Evolutionary conservation across 164 flowering plant species (phyloP), one percentile per base, ranked within the genome.

Genomic region (Tetracentron sinense): DNA sequence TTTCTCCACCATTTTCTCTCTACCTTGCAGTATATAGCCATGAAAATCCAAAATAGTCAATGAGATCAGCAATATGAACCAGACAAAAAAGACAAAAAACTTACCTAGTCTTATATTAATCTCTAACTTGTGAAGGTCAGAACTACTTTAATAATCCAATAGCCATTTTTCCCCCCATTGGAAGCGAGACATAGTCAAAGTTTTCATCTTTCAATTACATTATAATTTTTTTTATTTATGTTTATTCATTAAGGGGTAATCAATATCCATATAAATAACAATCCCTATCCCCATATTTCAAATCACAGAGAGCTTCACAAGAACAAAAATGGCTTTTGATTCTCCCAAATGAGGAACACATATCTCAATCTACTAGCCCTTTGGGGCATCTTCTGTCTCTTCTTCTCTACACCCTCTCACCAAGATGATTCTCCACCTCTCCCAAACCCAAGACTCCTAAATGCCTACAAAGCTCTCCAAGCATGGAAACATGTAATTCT

Each of bases 401-500:
- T 67, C 35, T 28, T 56, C 65, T 35, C 64, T 27, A 54, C 35
- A 33, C 53, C 65, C 58, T 74, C 83, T 54, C 44, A 56, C 33
- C 77, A 72, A 63, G 27, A n/a, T n/a, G n/a, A 28, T 26, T 38
- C 47, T 15, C 65, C 42, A 42, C 60, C 60, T 20, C 55, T 54
- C 25, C 62, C 68, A 48, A 82, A 79, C 73, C 83, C 84, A 0
- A 78, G 79, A 38, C 86, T 89, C 30, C 42, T 22, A 5, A 73
- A 69, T 23, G 97, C 97, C 17, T 88, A 70, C 72, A 71, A 30
- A 29, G 94, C 90, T n/a, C 83, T 87, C 42, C 86, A 86, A 53
- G 85, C 90, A 50, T 90, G 83, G 89, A 90, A 90, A 72, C 67
- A 67, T 30, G 63, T 70, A n/a, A 83, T 90, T 55, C 51, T 66